Conservation (phyloP, 331 rosid species). For the Phaseolus coccineus region DNA sequence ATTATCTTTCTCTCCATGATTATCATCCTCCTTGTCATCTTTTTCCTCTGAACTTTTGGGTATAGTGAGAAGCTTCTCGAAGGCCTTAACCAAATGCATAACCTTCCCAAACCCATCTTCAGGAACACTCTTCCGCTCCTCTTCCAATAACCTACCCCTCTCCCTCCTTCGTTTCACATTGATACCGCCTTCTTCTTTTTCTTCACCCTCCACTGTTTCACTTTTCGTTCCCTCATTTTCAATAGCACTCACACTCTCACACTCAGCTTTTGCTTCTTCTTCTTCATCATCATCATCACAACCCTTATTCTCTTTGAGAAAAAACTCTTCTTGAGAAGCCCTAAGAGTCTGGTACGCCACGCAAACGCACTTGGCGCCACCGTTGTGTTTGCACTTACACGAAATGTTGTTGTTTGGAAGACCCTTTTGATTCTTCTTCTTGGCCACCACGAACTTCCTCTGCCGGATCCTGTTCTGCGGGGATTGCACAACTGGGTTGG, state of each 20-base stretch:
- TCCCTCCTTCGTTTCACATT: conserved; percentile 72
- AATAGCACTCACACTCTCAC: neutral
- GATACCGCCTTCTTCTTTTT: neutral
- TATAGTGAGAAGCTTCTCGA: conserved; percentile 67
- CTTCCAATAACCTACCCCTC: conserved; percentile 60
- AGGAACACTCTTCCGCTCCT: conserved; percentile 75
- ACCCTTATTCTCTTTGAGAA: conserved; percentile 51
- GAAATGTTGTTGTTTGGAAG: neutral
- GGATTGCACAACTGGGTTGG: conserved; percentile 38
- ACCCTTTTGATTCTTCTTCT: conserved; percentile 62
- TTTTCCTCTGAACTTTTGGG: neutral
- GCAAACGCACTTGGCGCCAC: conserved; percentile 66
- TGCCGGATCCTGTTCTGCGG: conserved; percentile 73
- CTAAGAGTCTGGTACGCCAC: conserved; percentile 81
- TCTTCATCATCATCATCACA: neutral
- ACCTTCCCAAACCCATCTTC: conserved; percentile 74
- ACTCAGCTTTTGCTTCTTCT: neutral
- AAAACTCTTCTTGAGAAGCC: conserved; percentile 88
- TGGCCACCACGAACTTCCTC: conserved; percentile 83
- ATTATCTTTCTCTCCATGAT: neutral
- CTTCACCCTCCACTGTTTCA: conserved; percentile 41
- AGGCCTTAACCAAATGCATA: conserved; percentile 85
- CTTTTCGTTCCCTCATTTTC: conserved; percentile 19
- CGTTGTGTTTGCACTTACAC: conserved; percentile 61
- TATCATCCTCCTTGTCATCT: neutral